Conservation (phyloP, 2,329 filamentous ascomycete species). For the Diaporthe aspalathi region DNA sequence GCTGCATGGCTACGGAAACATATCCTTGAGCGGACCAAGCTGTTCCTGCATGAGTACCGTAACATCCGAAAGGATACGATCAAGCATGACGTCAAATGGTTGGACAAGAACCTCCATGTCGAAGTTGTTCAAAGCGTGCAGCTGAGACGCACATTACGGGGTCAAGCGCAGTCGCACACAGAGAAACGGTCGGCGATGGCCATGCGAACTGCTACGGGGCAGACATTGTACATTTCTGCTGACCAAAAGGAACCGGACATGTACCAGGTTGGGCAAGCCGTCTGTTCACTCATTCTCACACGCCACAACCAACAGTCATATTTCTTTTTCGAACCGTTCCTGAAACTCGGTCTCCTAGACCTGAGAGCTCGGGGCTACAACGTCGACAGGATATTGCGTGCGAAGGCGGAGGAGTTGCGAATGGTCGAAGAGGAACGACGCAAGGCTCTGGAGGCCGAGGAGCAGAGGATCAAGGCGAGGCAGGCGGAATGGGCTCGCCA, state of each 20-base stretch:
- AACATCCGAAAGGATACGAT: constrained; percentile 81
- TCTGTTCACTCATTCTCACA: constrained; percentile 83
- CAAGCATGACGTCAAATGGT: constrained; percentile 88
- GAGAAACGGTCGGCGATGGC: constrained; percentile 82
- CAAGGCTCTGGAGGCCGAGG: constrained; percentile 79
- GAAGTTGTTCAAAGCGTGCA: constrained; percentile 82
- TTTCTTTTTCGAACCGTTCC: constrained; percentile 89
- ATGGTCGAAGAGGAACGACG: constrained; percentile 86
- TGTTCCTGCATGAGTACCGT: constrained; percentile 84
- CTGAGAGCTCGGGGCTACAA: constrained; percentile 93
- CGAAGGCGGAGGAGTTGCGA: constrained; percentile 87
- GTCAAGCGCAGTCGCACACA: constrained; percentile 74
- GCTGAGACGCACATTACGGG: constrained; percentile 79
- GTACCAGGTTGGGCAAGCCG: constrained; percentile 90
- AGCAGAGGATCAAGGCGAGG: constrained; percentile 71
- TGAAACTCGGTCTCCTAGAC: constrained; percentile 85
- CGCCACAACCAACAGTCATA: constrained; percentile 90
- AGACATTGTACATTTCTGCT: constrained; percentile 80
- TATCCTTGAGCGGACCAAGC: constrained; percentile 86
- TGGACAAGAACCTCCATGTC: constrained; percentile 86
- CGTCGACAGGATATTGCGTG: constrained; percentile 90
- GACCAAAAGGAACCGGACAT: constrained; percentile 75
- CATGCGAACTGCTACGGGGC: constrained; percentile 63
- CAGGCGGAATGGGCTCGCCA: constrained; percentile 62
- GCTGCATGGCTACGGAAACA: constrained; percentile 79